Evolutionary conservation across 2,329 filamentous ascomycete species (phyloP), one percentile per base, ranked within the genome.

Genomic region (Neofusicoccum cordaticola): DNA sequence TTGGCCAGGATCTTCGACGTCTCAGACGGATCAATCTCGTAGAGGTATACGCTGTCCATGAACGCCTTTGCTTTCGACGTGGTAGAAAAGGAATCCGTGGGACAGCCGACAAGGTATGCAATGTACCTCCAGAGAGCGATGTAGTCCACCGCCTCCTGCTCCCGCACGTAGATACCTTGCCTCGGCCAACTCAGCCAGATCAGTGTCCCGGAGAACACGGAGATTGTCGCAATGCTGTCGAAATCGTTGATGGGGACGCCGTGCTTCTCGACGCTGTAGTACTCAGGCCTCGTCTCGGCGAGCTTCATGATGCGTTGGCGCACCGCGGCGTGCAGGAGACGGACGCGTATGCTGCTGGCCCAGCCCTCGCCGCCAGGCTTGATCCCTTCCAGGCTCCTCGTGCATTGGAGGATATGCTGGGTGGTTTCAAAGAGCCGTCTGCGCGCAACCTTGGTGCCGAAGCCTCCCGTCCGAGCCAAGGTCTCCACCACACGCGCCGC

Each of bases 101-200:
- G 90, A 6, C 86, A 86, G 12, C 90, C 91, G 70, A 92, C 83
- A 35, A 93, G 80, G 71, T 91, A 83, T 0, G 85, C 90, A 12
- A 93, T 85, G 67, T 91, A 90, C 2, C 90, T 84, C 90, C 90
- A 94, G 0, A 94, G 79, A 0, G 90, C 89, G 50, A 91, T 81
- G 72, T 91, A 93, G 70, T 93, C 90, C 1, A 73, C 72, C 2
- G 85, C 86, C 72, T 94, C 90, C 65, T 85, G 84, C 34, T 81
- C 65, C 0, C 83, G 82, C 31, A 91, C 78, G 68, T 80, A 88
- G 63, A 94, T 87, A 2, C 90, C 91, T 77, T 93, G 90, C 0
- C 89, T 82, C 0, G 90, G 90, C 4, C 93, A 81, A 27, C 85
- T 85, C 31, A 91, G 73, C 82, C 85, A 93, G 66, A 93, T 82